phyloP scores from a whole-genome alignment of 352 stramenopile genomes.

The Pythium phragmiticola region DNA sequence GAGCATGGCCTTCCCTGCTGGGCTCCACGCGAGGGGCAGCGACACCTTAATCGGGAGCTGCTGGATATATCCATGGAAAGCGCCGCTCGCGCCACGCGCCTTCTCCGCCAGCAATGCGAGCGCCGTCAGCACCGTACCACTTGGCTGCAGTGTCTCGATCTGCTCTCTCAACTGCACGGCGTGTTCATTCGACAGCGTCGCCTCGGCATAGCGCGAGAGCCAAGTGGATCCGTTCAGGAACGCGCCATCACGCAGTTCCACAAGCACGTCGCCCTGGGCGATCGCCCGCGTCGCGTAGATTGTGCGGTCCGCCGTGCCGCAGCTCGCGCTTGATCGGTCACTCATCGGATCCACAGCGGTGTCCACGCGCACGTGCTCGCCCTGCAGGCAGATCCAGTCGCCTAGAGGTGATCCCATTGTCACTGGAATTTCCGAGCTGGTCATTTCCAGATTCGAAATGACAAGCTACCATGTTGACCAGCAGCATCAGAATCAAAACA shows the following conservation, averaged over 20 bases:
- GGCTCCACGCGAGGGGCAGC: conserved; percentile 51
- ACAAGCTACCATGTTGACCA: background rate
- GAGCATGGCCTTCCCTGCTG: conserved; percentile 32
- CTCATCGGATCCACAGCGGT: conserved; percentile 45
- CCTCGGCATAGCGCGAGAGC: conserved; percentile 27
- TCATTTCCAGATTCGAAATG: background rate
- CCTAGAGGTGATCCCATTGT: conserved; percentile 19
- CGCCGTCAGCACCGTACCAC: conserved; percentile 42
- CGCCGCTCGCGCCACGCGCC: conserved; percentile 33
- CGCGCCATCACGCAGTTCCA: conserved; percentile 36
- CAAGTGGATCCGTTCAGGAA: conserved; percentile 53
- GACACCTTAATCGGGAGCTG: conserved; percentile 49
- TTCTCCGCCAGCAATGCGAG: conserved; percentile 50
- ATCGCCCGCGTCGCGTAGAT: conserved; percentile 47
- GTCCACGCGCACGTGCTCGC: conserved; percentile 34
- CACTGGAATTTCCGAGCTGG: background rate
- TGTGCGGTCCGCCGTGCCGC: conserved; percentile 41
- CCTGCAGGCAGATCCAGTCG: conserved; percentile 40
- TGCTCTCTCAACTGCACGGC: conserved; percentile 29
- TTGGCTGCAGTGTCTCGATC: conserved; percentile 36
- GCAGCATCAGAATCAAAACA: background rate
- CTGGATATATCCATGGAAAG: conserved; percentile 56
- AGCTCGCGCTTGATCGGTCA: conserved; percentile 16
- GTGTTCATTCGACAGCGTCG: background rate
- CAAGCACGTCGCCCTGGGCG: conserved; percentile 32